phyloP scores from a whole-genome alignment of 164 flowering plant species.

The Stephania japonica region DNA sequence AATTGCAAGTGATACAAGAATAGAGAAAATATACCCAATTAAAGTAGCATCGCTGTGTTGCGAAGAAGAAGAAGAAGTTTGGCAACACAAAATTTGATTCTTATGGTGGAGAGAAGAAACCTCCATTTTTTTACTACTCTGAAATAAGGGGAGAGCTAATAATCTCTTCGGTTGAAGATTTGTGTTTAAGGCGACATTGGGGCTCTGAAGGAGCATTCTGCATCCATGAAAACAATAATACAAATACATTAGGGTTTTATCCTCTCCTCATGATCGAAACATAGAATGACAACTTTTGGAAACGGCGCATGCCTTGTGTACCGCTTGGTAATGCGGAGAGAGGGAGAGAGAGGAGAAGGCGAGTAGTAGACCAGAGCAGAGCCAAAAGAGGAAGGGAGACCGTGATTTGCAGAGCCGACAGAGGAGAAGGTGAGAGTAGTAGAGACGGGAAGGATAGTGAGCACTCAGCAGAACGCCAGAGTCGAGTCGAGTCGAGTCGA shows the following conservation, averaged over 20 bases:
- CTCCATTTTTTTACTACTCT: background rate
- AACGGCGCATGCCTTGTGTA: too few relatives aligned
- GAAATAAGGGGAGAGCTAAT: constrained; percentile 7
- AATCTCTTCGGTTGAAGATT: background rate
- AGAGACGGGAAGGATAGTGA: too few relatives aligned
- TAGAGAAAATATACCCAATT: constrained; percentile 2
- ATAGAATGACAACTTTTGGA: too few relatives aligned
- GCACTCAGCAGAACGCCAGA: too few relatives aligned
- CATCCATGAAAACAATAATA: background rate
- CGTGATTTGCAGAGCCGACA: too few relatives aligned
- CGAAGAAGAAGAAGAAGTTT: background rate
- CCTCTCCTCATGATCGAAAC: too few relatives aligned
- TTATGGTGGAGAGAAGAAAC: constrained; percentile 11
- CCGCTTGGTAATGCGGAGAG: too few relatives aligned
- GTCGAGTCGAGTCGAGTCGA: too few relatives aligned
- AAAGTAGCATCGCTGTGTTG: constrained; percentile 4
- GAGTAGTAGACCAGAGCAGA: too few relatives aligned
- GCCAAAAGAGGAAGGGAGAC: too few relatives aligned
- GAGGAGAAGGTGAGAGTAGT: too few relatives aligned
- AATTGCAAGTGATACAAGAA: background rate
- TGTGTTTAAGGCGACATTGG: background rate
- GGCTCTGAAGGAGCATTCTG: constrained; percentile 16
- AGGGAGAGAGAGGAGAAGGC: too few relatives aligned
- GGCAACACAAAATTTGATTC: constrained; percentile 8
- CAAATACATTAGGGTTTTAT: background rate